A percentile compares a stretch with the other conserved stretches of the same genome.
Conservation (phyloP, 2,329 filamentous ascomycete species). For the Herpotrichia juniperi region DNA sequence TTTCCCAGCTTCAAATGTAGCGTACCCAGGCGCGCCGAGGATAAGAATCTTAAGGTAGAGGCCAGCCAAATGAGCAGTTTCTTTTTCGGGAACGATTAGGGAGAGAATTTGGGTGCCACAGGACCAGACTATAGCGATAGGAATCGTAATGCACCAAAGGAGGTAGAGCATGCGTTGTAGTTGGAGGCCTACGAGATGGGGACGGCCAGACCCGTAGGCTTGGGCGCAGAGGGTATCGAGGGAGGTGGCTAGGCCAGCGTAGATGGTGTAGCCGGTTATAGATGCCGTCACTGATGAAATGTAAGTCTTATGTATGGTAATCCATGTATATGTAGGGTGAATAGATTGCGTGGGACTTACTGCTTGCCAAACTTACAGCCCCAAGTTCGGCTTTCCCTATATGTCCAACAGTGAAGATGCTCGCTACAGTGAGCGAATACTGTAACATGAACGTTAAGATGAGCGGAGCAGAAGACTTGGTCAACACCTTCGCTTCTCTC, state of each 20-base stretch:
- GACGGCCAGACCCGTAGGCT: conserved; percentile 90
- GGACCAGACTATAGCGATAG: conserved; percentile 74
- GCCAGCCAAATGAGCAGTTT: conserved; percentile 74
- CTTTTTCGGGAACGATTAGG: conserved; percentile 71
- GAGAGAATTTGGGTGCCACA: conserved; percentile 68
- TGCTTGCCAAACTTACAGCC: conserved; percentile 54
- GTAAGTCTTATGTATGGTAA: too few relatives aligned
- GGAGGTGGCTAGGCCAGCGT: conserved; percentile 77
- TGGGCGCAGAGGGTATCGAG: conserved; percentile 93
- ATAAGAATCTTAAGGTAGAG: conserved; percentile 74
- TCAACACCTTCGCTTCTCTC: conserved; percentile 82
- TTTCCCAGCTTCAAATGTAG: conserved; percentile 78
- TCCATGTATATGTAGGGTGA: neutral
- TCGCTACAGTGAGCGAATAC: conserved; percentile 54
- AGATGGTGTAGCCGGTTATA: conserved; percentile 56
- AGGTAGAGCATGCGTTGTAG: conserved; percentile 83
- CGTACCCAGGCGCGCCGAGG: conserved; percentile 75
- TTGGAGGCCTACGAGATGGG: conserved; percentile 84
- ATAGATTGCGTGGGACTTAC: conserved; percentile 13
- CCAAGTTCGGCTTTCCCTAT: conserved; percentile 56
- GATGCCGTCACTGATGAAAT: conserved; percentile 49
- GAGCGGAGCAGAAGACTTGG: conserved; percentile 54
- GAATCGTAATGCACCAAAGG: conserved; percentile 72
- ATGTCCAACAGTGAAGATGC: conserved; percentile 57
- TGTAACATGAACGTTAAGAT: conserved; percentile 57